Conservation (phyloP, 2,329 filamentous ascomycete genomes). For the Didymella keratinophila region DNA sequence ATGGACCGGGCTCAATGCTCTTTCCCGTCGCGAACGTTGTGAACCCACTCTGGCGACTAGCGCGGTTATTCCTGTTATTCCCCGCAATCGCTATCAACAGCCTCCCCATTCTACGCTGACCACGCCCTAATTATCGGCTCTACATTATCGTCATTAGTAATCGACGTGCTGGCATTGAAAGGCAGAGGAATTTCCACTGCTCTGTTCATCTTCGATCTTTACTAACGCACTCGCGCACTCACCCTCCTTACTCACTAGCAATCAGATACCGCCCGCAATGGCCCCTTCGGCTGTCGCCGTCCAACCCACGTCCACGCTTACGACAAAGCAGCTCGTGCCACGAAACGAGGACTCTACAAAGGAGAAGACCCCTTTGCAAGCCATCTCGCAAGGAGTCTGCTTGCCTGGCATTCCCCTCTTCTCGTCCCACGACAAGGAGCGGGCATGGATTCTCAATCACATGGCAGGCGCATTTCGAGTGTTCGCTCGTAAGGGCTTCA, state of each 20-base stretch:
- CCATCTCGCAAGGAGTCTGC: slow-evolving; percentile 57
- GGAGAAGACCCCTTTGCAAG: slow-evolving; percentile 47
- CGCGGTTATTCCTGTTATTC: neutral
- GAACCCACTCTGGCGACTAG: neutral
- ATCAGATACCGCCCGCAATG: slow-evolving; percentile 27
- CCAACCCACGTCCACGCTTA: slow-evolving; percentile 15
- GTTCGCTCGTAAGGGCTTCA: slow-evolving; percentile 70
- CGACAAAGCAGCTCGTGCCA: slow-evolving; percentile 31
- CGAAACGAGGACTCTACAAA: slow-evolving; percentile 34
- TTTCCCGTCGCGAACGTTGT: neutral
- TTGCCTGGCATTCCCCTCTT: slow-evolving; percentile 66
- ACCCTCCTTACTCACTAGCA: neutral
- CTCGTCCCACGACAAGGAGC: slow-evolving; percentile 62
- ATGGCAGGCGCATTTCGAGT: slow-evolving; percentile 73
- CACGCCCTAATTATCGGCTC: neutral
- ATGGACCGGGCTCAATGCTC: neutral
- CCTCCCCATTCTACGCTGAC: neutral
- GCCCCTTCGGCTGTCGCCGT: slow-evolving; percentile 42
- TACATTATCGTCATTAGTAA: neutral
- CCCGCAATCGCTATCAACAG: slow-evolving; percentile 1
- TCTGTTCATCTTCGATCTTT: neutral
- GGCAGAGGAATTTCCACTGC: neutral
- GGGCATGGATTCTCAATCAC: slow-evolving; percentile 70
- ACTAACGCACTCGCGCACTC: neutral
- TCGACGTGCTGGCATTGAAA: neutral